Evolutionary conservation across 1,284 basidiomycete genomes (phyloP).

Genomic region (Trichosporon sp.): DNA sequence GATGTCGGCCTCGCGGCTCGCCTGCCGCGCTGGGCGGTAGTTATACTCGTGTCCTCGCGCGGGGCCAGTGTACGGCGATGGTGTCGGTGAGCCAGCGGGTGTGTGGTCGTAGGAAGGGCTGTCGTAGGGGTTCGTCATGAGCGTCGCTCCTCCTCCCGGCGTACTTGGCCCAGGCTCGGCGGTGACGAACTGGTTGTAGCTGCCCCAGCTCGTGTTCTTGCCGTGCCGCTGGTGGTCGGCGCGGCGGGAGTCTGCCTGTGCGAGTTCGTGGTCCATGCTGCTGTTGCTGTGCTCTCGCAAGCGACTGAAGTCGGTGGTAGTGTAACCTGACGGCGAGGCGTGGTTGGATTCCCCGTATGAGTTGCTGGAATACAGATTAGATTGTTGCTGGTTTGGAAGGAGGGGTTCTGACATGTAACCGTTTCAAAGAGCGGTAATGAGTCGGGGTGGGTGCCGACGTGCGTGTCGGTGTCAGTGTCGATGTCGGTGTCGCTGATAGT

Average conservation of each 20-base stretch:
- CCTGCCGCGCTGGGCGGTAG: not conserved
- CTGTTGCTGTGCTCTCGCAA: not conserved
- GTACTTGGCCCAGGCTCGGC: not conserved
- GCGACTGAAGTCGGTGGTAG: not conserved
- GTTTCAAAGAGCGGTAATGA: too few species aligned
- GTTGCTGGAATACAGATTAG: not conserved
- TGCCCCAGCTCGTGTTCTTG: not conserved
- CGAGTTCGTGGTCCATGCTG: not conserved
- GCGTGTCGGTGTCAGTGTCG: too few species aligned
- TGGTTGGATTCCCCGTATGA: not conserved
- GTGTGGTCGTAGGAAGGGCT: not conserved
- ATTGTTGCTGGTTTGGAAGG: not conserved
- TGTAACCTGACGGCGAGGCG: not conserved
- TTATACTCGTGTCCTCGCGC: not conserved
- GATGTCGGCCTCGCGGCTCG: not conserved
- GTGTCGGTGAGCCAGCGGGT: not conserved
- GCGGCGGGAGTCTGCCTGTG: not conserved
- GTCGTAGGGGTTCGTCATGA: not conserved
- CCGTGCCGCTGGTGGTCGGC: not conserved
- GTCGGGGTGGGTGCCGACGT: too few species aligned
- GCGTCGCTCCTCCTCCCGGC: not conserved
- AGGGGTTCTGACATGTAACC: too few species aligned
- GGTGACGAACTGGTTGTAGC: conserved; percentile 1
- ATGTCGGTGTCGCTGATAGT: not conserved
- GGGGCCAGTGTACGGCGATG: not conserved